phyloP scores from a whole-genome alignment of 768 basidiomycete species.

The Podaxis mareebaensis region DNA sequence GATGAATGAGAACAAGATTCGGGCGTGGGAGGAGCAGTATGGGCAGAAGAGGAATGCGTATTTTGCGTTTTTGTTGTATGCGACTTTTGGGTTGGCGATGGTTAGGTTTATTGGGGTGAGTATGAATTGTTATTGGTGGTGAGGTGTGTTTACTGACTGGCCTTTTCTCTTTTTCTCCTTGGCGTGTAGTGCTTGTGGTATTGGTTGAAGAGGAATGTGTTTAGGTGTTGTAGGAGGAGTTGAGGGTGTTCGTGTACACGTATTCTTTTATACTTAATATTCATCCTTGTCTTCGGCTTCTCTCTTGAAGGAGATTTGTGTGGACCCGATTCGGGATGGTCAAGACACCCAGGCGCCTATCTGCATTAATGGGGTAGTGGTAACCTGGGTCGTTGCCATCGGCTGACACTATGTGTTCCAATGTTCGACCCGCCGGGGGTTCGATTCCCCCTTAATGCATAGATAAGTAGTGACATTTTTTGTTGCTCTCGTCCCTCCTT shows the following conservation, averaged over 20 bases:
- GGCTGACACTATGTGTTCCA: background rate
- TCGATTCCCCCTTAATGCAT: background rate
- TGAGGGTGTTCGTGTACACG: background rate
- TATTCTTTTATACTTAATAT: background rate
- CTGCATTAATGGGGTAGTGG: constrained; percentile 19
- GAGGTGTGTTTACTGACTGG: background rate
- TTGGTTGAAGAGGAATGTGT: constrained; percentile 11
- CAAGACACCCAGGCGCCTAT: background rate
- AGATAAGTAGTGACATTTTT: background rate
- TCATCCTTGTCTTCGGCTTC: background rate
- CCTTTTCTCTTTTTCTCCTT: background rate
- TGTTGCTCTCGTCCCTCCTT: too few relatives aligned
- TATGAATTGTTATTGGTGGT: constrained; percentile 19
- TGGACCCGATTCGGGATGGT: too few relatives aligned
- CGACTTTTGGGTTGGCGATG: constrained; percentile 71
- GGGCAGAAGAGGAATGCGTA: constrained; percentile 52
- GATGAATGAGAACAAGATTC: constrained; percentile 27
- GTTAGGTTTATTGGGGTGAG: constrained; percentile 78
- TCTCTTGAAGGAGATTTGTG: too few relatives aligned
- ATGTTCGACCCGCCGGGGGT: background rate
- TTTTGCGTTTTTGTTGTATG: constrained; percentile 77
- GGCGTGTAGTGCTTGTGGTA: constrained; percentile 2
- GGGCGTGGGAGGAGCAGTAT: constrained; percentile 41
- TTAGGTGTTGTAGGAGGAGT: constrained; percentile 12
- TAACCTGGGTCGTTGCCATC: constrained; percentile 19